Evolutionary conservation across 768 basidiomycete genomes (phyloP).

Genomic region (Xerocomellus amylosporus): DNA sequence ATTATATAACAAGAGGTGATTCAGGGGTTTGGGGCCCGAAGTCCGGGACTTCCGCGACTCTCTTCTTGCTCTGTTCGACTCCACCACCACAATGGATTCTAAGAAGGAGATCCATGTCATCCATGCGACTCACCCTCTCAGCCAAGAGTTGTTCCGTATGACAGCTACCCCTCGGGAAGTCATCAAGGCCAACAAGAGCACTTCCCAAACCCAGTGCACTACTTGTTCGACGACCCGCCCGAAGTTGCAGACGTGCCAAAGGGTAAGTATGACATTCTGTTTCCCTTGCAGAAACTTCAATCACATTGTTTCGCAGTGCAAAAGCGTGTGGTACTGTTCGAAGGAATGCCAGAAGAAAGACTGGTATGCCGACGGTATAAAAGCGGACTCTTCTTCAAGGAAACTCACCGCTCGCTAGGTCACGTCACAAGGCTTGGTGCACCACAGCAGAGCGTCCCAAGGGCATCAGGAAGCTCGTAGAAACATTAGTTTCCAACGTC

Average conservation of each 20-base stretch:
- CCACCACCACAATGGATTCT: neutral
- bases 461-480: slow-evolving; percentile 12
- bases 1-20: too few relatives aligned
- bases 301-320: slow-evolving; percentile 8
- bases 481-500: slow-evolving; percentile 7
- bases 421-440: slow-evolving; percentile 13
- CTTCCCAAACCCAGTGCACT: slow-evolving; percentile 9
- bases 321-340: slow-evolving; percentile 22
- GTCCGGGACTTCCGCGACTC: too few relatives aligned
- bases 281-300: neutral
- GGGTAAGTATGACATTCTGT: neutral
- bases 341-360: slow-evolving; percentile 21
- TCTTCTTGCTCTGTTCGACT: too few relatives aligned
- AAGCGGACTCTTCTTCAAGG: too few relatives aligned
- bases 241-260: slow-evolving; percentile 13
- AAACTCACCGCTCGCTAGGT: neutral
- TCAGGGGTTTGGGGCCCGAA: too few relatives aligned
- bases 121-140: slow-evolving; percentile 13
- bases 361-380: slow-evolving; percentile 4
- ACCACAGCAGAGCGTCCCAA: slow-evolving; percentile 13
- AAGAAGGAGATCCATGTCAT: slow-evolving; percentile 3
- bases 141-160: slow-evolving; percentile 1
- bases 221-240: slow-evolving; percentile 9
- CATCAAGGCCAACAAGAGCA: slow-evolving; percentile 6
- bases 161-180: slow-evolving; percentile 8